Conservation (phyloP, 805 yeast genomes). For the Cyberlindnera bimundalis region DNA sequence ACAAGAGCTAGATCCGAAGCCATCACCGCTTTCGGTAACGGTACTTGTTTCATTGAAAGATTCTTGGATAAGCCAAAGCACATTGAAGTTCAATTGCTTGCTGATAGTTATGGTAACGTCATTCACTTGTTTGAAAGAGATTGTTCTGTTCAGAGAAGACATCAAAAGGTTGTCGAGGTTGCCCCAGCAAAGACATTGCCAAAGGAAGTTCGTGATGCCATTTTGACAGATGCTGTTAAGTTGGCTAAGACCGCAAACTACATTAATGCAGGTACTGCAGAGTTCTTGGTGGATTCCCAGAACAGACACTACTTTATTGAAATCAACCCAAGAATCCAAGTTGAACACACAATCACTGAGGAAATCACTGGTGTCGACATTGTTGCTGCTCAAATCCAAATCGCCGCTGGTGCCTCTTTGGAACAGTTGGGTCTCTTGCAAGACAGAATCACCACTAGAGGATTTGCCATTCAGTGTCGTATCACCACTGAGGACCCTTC, state of each 20-base stretch:
- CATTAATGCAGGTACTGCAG: constrained; percentile 98
- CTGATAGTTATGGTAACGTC: constrained; percentile 91
- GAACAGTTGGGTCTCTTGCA: constrained; percentile 89
- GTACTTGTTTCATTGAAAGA: constrained; percentile 96
- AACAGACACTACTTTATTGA: constrained; percentile 97
- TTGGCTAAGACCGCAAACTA: constrained; percentile 86
- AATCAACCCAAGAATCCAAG: constrained; percentile 97
- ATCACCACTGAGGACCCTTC: constrained; percentile 98
- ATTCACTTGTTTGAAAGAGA: constrained; percentile 96
- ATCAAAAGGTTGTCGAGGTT: constrained; percentile 96
- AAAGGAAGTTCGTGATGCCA: constrained; percentile 79
- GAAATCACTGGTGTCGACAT: constrained; percentile 98
- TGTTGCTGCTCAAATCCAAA: constrained; percentile 97
- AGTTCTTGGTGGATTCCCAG: constrained; percentile 88
- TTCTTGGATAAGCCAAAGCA: constrained; percentile 95
- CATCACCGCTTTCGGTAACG: constrained; percentile 93
- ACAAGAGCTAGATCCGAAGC: constrained; percentile 94
- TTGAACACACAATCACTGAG: constrained; percentile 97
- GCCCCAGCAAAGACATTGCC: constrained; percentile 97
- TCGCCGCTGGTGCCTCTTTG: constrained; percentile 96
- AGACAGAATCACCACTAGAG: constrained; percentile 92
- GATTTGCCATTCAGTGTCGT: constrained; percentile 98
- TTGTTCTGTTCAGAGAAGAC: constrained; percentile 99
- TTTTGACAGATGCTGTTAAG: constrained; percentile 90
- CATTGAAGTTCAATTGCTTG: constrained; percentile 94